Evolutionary conservation across 768 basidiomycete species (phyloP).

Genomic region (Asterophora parasitica): DNA sequence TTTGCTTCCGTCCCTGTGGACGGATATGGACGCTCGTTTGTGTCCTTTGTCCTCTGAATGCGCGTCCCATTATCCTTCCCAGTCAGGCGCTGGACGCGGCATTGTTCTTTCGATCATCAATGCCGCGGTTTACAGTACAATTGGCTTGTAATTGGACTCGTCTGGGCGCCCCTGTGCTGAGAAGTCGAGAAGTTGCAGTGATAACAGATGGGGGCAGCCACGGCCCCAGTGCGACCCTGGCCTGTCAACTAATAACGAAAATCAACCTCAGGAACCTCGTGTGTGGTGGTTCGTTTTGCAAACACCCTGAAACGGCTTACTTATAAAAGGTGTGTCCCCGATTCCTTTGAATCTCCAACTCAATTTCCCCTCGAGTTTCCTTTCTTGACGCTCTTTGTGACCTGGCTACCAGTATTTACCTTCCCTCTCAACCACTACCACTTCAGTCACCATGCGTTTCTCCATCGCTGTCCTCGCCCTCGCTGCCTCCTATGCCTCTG

Average conservation of each 20-base stretch:
- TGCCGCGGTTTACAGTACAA: neutral
- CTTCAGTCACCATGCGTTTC: slow-evolving; percentile 47
- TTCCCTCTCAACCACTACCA: neutral
- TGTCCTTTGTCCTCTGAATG: slow-evolving; percentile 27
- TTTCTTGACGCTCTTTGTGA: neutral
- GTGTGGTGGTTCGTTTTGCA: neutral
- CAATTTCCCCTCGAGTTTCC: slow-evolving; percentile 10
- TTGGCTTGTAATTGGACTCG: neutral
- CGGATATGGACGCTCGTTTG: slow-evolving; percentile 10
- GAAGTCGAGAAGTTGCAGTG: too few relatives aligned
- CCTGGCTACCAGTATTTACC: too few relatives aligned
- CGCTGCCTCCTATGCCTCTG: slow-evolving; percentile 36
- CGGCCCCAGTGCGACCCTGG: too few relatives aligned
- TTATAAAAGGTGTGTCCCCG: slow-evolving; percentile 3
- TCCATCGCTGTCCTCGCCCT: slow-evolving; percentile 35
- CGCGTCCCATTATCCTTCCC: slow-evolving; percentile 23
- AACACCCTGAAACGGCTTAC: neutral
- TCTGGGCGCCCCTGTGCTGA: slow-evolving; percentile 1
- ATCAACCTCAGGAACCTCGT: neutral
- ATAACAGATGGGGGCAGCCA: too few relatives aligned
- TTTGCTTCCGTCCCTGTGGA: neutral
- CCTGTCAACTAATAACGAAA: too few relatives aligned
- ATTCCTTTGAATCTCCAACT: slow-evolving; percentile 5
- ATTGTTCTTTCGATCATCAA: slow-evolving; percentile 2
- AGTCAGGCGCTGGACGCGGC: neutral